Conservation (phyloP, 139 green algal genomes). For the Astrephomene gubernaculifera region DNA sequence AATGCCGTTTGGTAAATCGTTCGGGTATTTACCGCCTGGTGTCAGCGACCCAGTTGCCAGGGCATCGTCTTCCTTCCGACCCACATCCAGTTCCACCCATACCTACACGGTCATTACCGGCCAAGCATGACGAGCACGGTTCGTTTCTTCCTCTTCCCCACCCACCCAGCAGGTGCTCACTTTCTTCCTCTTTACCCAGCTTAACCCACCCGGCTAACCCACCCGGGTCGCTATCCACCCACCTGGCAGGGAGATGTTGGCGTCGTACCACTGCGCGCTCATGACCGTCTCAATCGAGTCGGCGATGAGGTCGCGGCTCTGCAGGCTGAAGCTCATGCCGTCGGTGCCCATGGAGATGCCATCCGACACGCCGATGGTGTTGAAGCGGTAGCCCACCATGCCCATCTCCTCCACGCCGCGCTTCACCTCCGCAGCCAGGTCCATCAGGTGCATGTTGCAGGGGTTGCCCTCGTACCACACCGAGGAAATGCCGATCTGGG, state of each 20-base stretch:
- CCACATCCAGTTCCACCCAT: too few species aligned
- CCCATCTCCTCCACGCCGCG: slow-evolving; percentile 83
- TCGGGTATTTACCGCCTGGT: too few species aligned
- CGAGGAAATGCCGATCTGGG: slow-evolving; percentile 91
- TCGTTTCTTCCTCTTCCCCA: too few species aligned
- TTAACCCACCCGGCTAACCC: too few species aligned
- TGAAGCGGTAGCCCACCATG: slow-evolving; percentile 95
- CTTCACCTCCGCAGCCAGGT: slow-evolving; percentile 94
- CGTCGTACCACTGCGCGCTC: slow-evolving; percentile 90
- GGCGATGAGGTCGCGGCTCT: slow-evolving; percentile 81
- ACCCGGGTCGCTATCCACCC: too few species aligned
- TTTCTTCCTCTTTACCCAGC: too few species aligned
- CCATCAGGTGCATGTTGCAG: slow-evolving; percentile 99
- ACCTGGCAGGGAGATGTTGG: slow-evolving; percentile 67
- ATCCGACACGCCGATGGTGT: slow-evolving; percentile 96
- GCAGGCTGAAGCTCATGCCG: slow-evolving; percentile 96
- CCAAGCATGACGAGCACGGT: too few species aligned
- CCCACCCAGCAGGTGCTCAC: too few species aligned
- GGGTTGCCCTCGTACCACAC: slow-evolving; percentile 99
- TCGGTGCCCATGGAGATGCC: slow-evolving; percentile 99
- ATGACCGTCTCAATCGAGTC: slow-evolving; percentile 99
- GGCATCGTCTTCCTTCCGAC: too few species aligned
- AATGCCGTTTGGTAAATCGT: too few species aligned
- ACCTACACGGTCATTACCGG: too few species aligned
- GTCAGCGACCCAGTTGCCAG: too few species aligned